These are phyloP conservation scores for Aspergillus transmontanensis DNA, from an alignment of 2,329 filamentous ascomycete species.

Conservation along the genomic window DNA sequence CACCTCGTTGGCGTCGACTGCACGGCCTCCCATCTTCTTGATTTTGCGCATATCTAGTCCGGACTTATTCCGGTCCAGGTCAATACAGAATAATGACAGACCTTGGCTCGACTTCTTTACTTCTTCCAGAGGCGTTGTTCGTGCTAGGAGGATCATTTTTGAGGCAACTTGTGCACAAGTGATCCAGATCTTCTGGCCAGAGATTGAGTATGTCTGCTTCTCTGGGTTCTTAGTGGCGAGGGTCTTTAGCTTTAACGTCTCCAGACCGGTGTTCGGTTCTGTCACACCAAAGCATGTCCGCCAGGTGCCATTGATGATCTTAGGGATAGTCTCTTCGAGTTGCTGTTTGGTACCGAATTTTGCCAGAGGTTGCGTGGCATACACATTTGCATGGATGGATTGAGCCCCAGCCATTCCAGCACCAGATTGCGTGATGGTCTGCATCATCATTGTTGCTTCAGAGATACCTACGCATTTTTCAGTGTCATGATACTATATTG, in stretches of 20 bases:
- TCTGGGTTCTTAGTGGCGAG: conserved; percentile 57
- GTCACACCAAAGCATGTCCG: conserved; percentile 81
- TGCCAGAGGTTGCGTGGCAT: conserved; percentile 69
- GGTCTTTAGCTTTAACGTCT: conserved; percentile 73
- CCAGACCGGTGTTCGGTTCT: conserved; percentile 78
- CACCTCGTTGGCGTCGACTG: conserved; percentile 82
- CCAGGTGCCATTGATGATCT: conserved; percentile 71
- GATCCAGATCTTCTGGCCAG: conserved; percentile 88
- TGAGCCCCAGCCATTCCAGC: conserved; percentile 74
- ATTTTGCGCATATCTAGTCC: conserved; percentile 71
- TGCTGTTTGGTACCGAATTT: conserved; percentile 71
- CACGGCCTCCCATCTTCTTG: conserved; percentile 81
- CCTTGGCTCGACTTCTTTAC: conserved; percentile 72
- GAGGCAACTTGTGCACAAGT: conserved; percentile 79
- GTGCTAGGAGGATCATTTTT: conserved; percentile 80
- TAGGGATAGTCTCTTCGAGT: conserved; percentile 64
- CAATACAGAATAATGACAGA: conserved; percentile 78
- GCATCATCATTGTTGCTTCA: conserved; percentile 85
- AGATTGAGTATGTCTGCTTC: conserved; percentile 65
- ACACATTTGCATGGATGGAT: conserved; percentile 59
- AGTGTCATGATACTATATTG: neutral
- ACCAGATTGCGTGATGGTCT: conserved; percentile 73
- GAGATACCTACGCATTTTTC: conserved; percentile 58
- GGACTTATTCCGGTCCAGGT: conserved; percentile 64
- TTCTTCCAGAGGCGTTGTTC: conserved; percentile 71